Conservation (phyloP, 148 eudicot genomes). For the Chenopodium suecicum region DNA sequence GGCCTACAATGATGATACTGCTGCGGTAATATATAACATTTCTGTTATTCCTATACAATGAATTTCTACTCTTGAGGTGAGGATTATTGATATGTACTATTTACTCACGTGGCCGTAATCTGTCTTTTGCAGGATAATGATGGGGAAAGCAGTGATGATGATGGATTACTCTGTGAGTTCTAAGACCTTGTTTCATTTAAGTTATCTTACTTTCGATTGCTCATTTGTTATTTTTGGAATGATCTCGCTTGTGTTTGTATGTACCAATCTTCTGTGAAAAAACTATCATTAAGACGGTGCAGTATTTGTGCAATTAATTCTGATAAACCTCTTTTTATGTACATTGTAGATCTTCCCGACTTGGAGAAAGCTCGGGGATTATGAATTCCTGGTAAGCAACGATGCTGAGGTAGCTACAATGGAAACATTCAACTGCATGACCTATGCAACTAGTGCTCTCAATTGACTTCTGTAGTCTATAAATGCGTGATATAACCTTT, state of each 20-base stretch:
- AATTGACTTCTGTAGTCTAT: background rate
- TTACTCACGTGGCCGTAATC: slow-evolving; percentile 11
- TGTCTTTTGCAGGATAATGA: slow-evolving; percentile 43
- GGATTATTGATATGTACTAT: background rate
- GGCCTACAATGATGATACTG: slow-evolving; percentile 58
- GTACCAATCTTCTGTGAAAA: background rate
- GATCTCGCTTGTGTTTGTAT: background rate
- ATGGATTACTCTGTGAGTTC: slow-evolving; percentile 81
- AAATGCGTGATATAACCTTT: background rate
- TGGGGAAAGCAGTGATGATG: slow-evolving; percentile 64
- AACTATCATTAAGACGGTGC: background rate
- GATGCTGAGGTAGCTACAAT: background rate
- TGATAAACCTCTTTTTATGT: background rate
- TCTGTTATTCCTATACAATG: background rate
- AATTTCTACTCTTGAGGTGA: background rate
- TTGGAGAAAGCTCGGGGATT: slow-evolving; percentile 71
- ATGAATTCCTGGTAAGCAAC: slow-evolving; percentile 12
- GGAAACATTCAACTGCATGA: background rate
- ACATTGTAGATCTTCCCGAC: slow-evolving; percentile 76
- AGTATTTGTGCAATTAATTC: background rate
- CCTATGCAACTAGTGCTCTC: background rate
- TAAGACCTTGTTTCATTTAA: background rate
- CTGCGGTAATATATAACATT: slow-evolving; percentile 38
- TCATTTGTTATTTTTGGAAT: background rate
- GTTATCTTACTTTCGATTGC: background rate